Conservation (phyloP, 305 asterid genomes). For the Ilex paraguariensis region DNA sequence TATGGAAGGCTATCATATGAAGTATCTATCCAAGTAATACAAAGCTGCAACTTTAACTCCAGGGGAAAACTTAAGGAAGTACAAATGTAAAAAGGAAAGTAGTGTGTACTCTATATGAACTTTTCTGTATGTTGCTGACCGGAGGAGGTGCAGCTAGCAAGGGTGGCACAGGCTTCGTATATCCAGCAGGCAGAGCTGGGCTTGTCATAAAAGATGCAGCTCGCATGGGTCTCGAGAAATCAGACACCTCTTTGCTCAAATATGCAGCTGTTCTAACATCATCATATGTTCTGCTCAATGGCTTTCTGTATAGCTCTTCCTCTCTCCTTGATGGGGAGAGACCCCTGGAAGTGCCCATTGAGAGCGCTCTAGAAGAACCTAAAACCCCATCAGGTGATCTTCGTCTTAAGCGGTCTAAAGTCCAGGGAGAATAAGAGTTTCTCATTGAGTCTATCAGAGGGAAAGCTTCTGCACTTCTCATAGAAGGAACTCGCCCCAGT, state of each 20-base stretch:
- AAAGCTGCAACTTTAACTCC: neutral
- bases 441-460: constrained; percentile 37
- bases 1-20: no score
- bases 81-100: constrained; percentile 4
- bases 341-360: constrained; percentile 41
- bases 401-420: constrained; percentile 62
- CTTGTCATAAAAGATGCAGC: constrained; percentile 39
- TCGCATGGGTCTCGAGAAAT: constrained; percentile 44
- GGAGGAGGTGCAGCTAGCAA: constrained; percentile 32
- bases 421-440: constrained; percentile 70
- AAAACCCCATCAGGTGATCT: constrained; percentile 62
- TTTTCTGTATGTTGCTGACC: constrained; percentile 46
- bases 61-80: constrained; percentile 8
- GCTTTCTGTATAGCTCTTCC: constrained; percentile 47
- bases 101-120: constrained; percentile 47
- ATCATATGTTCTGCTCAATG: constrained; percentile 41
- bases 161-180: constrained; percentile 41
- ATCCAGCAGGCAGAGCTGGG: constrained; percentile 48
- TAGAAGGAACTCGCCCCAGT: constrained; percentile 18
- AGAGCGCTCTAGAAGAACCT: constrained; percentile 41
- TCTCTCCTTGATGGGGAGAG: constrained; percentile 49
- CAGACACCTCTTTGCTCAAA: constrained; percentile 45
- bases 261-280: constrained; percentile 45
- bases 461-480: constrained; percentile 36
- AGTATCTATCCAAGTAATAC: no score